Evolutionary conservation across 2,329 filamentous ascomycete genomes (phyloP), one percentile per base, ranked within the genome.

Genomic region (Exserohilum turcica): DNA sequence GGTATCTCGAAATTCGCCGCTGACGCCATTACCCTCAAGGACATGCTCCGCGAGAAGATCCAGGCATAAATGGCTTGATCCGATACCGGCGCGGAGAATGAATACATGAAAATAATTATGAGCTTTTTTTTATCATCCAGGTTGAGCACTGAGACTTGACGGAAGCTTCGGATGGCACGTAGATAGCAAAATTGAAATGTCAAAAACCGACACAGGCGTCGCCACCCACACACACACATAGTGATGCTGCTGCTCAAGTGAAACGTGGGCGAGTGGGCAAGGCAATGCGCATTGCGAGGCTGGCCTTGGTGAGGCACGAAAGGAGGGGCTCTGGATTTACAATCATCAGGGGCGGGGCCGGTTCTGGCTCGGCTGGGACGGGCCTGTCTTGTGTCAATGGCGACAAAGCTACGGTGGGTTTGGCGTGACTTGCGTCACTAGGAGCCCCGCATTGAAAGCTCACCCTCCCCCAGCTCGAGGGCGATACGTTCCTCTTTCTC

Each of bases 1-100:
- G 94, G 94, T 80, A 99, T 99, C 84, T 95, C 91, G 84, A 97
- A 97, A 83, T 99, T 99, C 74, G 93, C 94, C 54, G 94, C 94
- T 67, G 94, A 99, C 74, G 92, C 94, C 66, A 81, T 92, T 65
- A 96, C 91, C 56, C 87, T 99, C 70, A 97, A 97, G 89, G 84
- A 86, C 62, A 92, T 96, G 73, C 84, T 99, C 74, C 88, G 88
- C 84, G 79, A 86, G 80, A 97, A 97, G 90, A 84, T 97, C 69
- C 58, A 75, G 48, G 43, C 50, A 35, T 76, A 75, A 59, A 66
- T 38, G 49, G 50, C 9, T 15, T 32, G 51, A 28, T 64, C 65
- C 65, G 69, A 66, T 62, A 63, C 65, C 58, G 66, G 40, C n/a
- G 13, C 18, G n/a, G n/a, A 64, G 56, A 50, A 62, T 52, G 54